phyloP scores from a whole-genome alignment of 2,329 filamentous ascomycete genomes.

The Chlorencoelia australis region DNA sequence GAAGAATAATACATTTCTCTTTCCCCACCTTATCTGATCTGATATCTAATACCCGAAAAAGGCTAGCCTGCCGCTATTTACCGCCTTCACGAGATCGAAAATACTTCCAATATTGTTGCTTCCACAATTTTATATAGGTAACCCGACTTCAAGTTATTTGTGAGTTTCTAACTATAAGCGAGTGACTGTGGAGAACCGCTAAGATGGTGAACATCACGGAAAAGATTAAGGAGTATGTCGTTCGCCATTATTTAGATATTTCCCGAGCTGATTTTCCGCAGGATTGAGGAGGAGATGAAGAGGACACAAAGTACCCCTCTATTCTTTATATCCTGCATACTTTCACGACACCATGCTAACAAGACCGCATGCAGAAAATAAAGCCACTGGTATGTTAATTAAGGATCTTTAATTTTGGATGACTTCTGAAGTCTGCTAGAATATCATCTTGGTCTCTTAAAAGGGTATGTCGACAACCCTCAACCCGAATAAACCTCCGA shows the following conservation, averaged over 20 bases:
- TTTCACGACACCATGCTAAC: conserved; percentile 4
- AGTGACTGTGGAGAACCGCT: conserved; percentile 15
- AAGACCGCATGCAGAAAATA: conserved; percentile 61
- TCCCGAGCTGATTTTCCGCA: conserved; percentile 30
- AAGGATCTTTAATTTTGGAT: conserved; percentile 16
- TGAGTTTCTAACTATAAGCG: not conserved
- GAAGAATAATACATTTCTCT: too few species aligned
- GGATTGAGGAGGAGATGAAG: conserved; percentile 99
- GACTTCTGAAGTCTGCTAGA: conserved; percentile 45
- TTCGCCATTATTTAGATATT: not conserved
- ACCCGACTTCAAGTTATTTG: not conserved
- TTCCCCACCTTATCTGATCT: too few species aligned
- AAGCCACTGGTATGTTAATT: conserved; percentile 74
- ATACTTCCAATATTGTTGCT: not conserved
- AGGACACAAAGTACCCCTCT: conserved; percentile 78
- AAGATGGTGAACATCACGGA: conserved; percentile 99
- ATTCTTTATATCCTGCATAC: conserved; percentile 11
- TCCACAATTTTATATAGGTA: not conserved
- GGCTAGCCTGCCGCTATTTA: conserved; percentile 8
- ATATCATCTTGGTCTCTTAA: conserved; percentile 94
- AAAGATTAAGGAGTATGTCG: conserved; percentile 92
- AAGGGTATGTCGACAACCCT: conserved; percentile 61
- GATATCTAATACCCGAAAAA: too few species aligned
- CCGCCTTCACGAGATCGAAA: conserved; percentile 3
- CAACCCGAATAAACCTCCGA: not conserved